Evolutionary conservation across 2,329 filamentous ascomycete genomes (phyloP), one percentile per base, ranked within the genome.

Genomic region (Pseudogymnoascus sp.): DNA sequence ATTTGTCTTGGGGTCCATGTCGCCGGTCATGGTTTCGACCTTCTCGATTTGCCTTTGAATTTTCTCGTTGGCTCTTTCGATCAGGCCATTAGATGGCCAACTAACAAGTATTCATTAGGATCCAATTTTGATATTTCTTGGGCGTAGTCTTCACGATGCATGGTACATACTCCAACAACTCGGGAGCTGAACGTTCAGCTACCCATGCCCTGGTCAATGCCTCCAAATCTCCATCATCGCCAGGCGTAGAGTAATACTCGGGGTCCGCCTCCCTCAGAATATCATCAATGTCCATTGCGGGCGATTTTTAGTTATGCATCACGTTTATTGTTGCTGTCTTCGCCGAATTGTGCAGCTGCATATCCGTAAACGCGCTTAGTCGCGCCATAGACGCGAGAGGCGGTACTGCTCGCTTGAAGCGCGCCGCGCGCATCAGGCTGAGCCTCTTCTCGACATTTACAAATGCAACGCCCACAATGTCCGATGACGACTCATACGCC

Each of bases 161-260:
- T 21, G 38, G 18, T 18, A 69, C 79, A 76, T 86, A 97, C 76
- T 87, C 84, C 40, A 97, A 79, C n/a, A 99, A 80, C 75, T 97
- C 92, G 2, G 93, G 91, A 50, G 91, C 88, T 63, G 89, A 90
- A 69, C 94, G 86, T 76, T 99, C 95, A 47, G 93, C 91, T 50
- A 97, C 85, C 93, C 93, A 99, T 70, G 88, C 89, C 70, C 93
- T 88, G 69, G 93, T 97, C 69, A 99, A 79, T 62, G 90, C 85
- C 75, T 97, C 92, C 68, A 97, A 82, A 76, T 97, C 93, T 47
- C 62, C 61, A 21, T 66, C 68, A 40, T 67, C 64, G 37, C 68
- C 68, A 37, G 69, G 83, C 16, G 84, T 75, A 37, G 78, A 74
- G 68, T 84, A 78, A 62, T 78, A 76, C 64, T 78, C 74, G 60